Percentiles rank a stretch among this genome's conserved stretches.
Evolutionary conservation across 106 monocot species (phyloP).

Genomic region (Phalaenopsis equestris): DNA sequence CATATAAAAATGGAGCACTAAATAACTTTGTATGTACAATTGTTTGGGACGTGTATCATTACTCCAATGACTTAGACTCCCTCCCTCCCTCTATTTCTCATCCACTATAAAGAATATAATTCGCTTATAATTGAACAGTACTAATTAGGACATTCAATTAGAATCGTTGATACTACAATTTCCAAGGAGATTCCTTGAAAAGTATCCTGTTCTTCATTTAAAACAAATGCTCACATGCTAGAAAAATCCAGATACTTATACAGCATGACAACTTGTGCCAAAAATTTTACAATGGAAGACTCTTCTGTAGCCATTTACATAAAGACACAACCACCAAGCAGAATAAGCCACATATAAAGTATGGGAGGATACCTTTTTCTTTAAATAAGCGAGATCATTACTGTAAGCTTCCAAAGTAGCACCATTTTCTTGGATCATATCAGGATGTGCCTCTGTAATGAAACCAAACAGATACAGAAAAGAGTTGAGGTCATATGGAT

Average conservation of each 20-base stretch:
- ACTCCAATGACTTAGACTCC: too few species aligned
- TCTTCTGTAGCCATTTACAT: neutral
- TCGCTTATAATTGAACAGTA: neutral
- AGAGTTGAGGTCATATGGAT: neutral
- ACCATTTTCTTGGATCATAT: conserved; percentile 57
- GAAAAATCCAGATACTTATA: neutral
- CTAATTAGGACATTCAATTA: neutral
- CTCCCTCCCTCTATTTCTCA: neutral
- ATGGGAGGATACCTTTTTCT: conserved; percentile 52
- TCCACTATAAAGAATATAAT: neutral
- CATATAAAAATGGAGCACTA: too few species aligned
- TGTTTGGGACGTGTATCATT: too few species aligned
- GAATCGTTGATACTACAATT: neutral
- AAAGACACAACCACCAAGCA: neutral
- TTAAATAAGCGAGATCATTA: conserved; percentile 78
- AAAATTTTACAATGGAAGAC: neutral
- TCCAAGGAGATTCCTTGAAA: neutral
- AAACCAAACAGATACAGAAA: neutral
- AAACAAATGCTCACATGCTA: neutral
- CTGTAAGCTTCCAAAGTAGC: conserved; percentile 61
- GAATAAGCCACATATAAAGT: neutral
- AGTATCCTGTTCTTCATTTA: neutral
- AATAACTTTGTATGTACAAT: too few species aligned
- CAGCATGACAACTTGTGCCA: neutral
- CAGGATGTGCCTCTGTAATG: conserved; percentile 80